Conservation (phyloP, 768 basidiomycete genomes). For the Boletus tylopilopsis region DNA sequence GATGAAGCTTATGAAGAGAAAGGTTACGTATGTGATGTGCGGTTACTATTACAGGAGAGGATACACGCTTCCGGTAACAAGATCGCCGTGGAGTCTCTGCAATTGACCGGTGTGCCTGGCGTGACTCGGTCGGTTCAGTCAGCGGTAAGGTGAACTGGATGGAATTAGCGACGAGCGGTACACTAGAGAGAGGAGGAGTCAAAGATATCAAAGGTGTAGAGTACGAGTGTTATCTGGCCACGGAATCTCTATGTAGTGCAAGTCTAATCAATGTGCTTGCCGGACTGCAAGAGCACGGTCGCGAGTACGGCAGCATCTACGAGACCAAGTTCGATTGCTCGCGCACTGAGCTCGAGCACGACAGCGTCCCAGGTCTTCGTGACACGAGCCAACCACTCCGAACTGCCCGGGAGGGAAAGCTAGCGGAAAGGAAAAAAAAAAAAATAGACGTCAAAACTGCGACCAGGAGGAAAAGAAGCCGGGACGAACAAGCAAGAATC, state of each 20-base stretch:
- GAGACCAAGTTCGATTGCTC: constrained; percentile 52
- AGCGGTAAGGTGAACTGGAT: too few species aligned
- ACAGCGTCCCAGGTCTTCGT: constrained; percentile 42
- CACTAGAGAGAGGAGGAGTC: too few species aligned
- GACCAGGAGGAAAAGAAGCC: background rate
- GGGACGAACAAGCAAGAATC: constrained; percentile 39
- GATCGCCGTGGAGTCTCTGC: too few species aligned
- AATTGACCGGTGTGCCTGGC: too few species aligned
- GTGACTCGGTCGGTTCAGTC: too few species aligned
- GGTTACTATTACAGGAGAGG: too few species aligned
- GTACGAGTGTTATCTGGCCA: too few species aligned
- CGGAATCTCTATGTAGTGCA: background rate
- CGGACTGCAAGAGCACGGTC: constrained; percentile 53
- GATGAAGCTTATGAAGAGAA: too few species aligned
- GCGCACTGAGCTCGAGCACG: constrained; percentile 51
- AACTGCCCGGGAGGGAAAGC: constrained; percentile 44
- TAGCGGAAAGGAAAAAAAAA: constrained; percentile 15
- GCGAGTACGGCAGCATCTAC: constrained; percentile 51
- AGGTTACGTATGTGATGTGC: too few species aligned
- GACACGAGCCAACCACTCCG: constrained; percentile 47
- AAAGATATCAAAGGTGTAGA: too few species aligned
- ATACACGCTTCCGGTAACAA: too few species aligned
- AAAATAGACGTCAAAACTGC: background rate
- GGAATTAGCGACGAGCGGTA: too few species aligned
- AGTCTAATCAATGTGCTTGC: constrained; percentile 56